These are phyloP conservation scores for Sporothrix luriei DNA, from an alignment of 2,329 filamentous ascomycete genomes.

Conservation along the genomic window DNA sequence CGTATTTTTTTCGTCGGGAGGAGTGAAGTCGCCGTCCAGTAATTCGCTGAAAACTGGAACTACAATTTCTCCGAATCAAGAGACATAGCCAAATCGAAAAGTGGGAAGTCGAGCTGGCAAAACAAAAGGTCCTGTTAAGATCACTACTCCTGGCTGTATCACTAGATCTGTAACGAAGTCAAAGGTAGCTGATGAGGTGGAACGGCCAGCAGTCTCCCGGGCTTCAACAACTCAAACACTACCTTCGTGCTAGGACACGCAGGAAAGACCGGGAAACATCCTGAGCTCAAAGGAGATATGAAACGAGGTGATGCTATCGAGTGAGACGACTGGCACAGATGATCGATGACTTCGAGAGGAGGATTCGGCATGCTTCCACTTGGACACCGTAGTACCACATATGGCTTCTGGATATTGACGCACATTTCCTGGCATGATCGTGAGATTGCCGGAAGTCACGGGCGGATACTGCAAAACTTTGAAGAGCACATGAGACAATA, in stretches of 20 bases:
- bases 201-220: slow-evolving; percentile 3
- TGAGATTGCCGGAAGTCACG: slow-evolving; percentile 10
- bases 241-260: not conserved
- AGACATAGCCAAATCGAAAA: too few relatives aligned
- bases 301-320: not conserved
- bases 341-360: too few relatives aligned
- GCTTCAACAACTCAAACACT: not conserved
- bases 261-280: not conserved
- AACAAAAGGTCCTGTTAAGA: not conserved
- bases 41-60: not conserved
- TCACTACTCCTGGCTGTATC: not conserved
- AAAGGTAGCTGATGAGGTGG: not conserved
- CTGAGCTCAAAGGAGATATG: not conserved
- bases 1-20: not conserved
- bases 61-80: not conserved
- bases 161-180: slow-evolving; percentile 10
- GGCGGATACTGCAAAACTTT: slow-evolving; percentile 24
- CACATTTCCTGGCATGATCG: not conserved
- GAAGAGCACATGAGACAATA: slow-evolving; percentile 20
- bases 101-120: not conserved
- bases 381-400: not conserved
- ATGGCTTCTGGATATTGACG: not conserved
- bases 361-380: not conserved
- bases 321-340: not conserved
- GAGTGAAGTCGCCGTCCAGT: slow-evolving; percentile 9